Base-by-base conservation (phyloP, 768 basidiomycete genomes). In the Phlebiopsis flavidoalba region DNA sequence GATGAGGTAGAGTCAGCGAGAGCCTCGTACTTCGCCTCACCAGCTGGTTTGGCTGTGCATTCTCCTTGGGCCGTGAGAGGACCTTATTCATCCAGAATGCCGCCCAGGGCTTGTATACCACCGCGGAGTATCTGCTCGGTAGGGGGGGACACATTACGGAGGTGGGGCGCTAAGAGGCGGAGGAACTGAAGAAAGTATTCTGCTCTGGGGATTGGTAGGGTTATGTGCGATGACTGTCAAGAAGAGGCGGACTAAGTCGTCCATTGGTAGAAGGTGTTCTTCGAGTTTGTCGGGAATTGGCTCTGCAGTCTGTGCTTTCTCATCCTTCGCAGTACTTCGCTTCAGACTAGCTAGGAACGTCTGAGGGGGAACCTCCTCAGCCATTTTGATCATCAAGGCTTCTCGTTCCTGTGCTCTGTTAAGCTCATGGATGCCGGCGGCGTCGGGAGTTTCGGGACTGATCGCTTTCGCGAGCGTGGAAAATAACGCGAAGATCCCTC, bases 141-240 rank as follows among this genome's bases (percentile, higher is more conserved):
- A 1, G 78, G 73, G 1, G 73, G 69, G 0, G 87, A 86, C 5
- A 77, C 76, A 52, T 85, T 74, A 67, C 85, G 88, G 5, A 91
- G 72, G 58, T 80, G 69, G 3, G 86, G 84, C 0, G 81, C 72
- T 51, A 89, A 72, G 45, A 79, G 75, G 10, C 83, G 81, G 17
- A 93, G 75, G 26, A 89, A 74, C 5, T 78, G 77, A 46, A 93
- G 73, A 72, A 91, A 91, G 57, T 86, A 79, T 63, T 90, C 83
- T 1, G 89, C 86, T 21, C 89, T n/a, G 84, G 22, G 81, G 71
- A 51, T 85, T 85, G 5, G 80, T 77, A 15, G 86, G 79, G 69
- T 91, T 86, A 64, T 91, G 86, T 6, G 88, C 89, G 57, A 93
- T 89, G 60, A 93, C 86, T 0, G 90, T 92, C 33, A 91, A 77